Base-by-base conservation (phyloP, 768 basidiomycete genomes). In the Basidioascus undulatus region DNA sequence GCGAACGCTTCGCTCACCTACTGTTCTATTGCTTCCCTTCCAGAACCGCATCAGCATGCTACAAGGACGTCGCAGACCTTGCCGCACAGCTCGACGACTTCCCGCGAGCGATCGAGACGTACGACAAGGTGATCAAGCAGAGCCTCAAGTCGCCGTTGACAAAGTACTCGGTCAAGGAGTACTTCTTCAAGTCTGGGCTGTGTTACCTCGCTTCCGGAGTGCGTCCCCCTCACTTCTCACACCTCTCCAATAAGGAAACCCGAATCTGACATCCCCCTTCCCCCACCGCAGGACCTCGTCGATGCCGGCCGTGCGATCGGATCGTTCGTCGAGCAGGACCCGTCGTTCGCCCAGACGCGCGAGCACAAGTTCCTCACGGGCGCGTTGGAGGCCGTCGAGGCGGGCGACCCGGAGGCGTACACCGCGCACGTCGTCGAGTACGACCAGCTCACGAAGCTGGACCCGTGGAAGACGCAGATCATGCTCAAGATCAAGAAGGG, bases 101-200 rank as follows among this genome's bases (percentile, higher is more conserved):
- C 56, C 63, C 70, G 12, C 66, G 71, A 47, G 87, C 92, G 11
- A 83, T 94, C 51, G 65, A 72, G 45, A 74, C 74, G 44, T 98
- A 89, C 51, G 80, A 86, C 53, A 72, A 76, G 53, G 87, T 96
- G 34, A 89, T 84, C 5, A 67, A 76, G 47, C 74, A 78, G 54
- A 80, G 77, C 8, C 65, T 94, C 32, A 61, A 60, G 0, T 82
- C 79, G 16, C 64, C 75, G 8, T 61, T 96, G 50, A 96, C 92
- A n/a, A 86, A 84, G 59, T 98, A 94, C 62, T 84, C 79, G 46
- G 92, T 94, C 50, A 94, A 96, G 62, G 92, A 96, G 50, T 89
- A 89, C 53, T 96, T 86, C 83, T 65, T 96, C 27, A 68, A 74
- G 51, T 69, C 84, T 3, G 71, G 71, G 26, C 62, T 98, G 18